A percentile compares a stretch with the other conserved stretches of the same genome.
phyloP scores from a whole-genome alignment of 768 basidiomycete genomes.

The Phaeotremella fagi region DNA sequence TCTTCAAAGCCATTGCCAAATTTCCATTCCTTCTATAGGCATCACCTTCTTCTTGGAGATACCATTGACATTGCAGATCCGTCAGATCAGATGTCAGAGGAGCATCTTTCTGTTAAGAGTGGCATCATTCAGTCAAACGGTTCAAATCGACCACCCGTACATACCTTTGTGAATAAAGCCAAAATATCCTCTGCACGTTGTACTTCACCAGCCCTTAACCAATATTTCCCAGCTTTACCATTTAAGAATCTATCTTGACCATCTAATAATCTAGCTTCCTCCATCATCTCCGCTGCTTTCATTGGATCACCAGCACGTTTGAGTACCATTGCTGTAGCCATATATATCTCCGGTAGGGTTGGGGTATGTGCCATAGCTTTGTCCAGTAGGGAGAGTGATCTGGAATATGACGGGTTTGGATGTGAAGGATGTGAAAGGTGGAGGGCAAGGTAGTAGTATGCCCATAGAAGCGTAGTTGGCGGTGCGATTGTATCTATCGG shows the following conservation, averaged over 20 bases:
- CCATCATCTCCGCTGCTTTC: constrained; percentile 68
- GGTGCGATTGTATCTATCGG: constrained; percentile 51
- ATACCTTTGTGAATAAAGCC: constrained; percentile 86
- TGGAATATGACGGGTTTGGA: constrained; percentile 29
- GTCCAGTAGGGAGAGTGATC: constrained; percentile 55
- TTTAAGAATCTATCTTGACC: constrained; percentile 94
- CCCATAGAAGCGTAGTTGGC: constrained; percentile 87
- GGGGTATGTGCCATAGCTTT: constrained; percentile 77
- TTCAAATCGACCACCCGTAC: constrained; percentile 17
- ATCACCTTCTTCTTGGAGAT: constrained; percentile 74
- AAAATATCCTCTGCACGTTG: constrained; percentile 69
- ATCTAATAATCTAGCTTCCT: constrained; percentile 78
- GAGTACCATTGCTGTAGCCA: constrained; percentile 72
- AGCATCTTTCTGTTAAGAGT: constrained; percentile 74
- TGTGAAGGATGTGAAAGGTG: constrained; percentile 55
- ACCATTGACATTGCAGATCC: constrained; percentile 93
- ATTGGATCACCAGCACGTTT: constrained; percentile 78
- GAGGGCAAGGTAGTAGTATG: constrained; percentile 88
- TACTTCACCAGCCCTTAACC: constrained; percentile 71
- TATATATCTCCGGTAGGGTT: constrained; percentile 82
- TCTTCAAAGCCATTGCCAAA: constrained; percentile 74
- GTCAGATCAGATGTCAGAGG: constrained; percentile 74
- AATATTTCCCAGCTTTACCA: constrained; percentile 87
- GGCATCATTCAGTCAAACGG: not conserved
- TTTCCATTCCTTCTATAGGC: constrained; percentile 63